Percentiles rank a stretch among this genome's conserved stretches.
These are phyloP conservation scores for Suillus subalutaceus DNA, from an alignment of 768 basidiomycete species.

Conservation along the genomic window DNA sequence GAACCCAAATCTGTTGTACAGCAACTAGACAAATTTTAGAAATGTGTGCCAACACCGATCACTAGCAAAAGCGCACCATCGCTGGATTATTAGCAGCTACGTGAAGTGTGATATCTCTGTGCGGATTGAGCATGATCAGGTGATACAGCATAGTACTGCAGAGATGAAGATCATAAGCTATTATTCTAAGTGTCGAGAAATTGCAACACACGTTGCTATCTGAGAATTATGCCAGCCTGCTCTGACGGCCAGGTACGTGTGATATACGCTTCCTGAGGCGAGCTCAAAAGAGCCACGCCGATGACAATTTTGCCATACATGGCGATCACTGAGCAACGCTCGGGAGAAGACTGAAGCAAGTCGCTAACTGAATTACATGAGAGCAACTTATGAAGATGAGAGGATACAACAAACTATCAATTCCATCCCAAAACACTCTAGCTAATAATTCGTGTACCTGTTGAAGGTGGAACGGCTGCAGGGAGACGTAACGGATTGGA, in stretches of 20 bases:
- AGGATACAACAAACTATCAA: conserved; percentile 55
- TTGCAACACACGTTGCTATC: conserved; percentile 64
- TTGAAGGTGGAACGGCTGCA: conserved; percentile 59
- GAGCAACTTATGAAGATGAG: conserved; percentile 10
- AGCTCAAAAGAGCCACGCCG: conserved; percentile 75
- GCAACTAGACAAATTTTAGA: conserved; percentile 45
- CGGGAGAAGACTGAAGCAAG: conserved; percentile 67
- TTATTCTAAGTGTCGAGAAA: not conserved
- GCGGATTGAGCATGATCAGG: conserved; percentile 69
- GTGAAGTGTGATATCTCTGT: conserved; percentile 79
- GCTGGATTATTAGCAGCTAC: conserved; percentile 83
- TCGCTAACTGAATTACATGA: conserved; percentile 57
- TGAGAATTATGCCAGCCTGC: conserved; percentile 81
- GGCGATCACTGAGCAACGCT: conserved; percentile 76
- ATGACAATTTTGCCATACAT: conserved; percentile 71
- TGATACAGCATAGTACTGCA: conserved; percentile 76
- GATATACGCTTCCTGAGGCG: conserved; percentile 80
- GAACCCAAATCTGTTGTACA: conserved; percentile 88
- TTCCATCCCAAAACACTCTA: conserved; percentile 75
- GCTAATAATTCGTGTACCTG: conserved; percentile 75
- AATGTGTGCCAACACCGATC: conserved; percentile 12
- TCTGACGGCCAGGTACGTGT: conserved; percentile 78
- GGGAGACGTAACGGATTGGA: conserved; percentile 65
- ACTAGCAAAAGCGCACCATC: conserved; percentile 49
- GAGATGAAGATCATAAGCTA: not conserved